Evolutionary conservation across 495 filamentous ascomycete species (phyloP), one percentile per base, ranked within the genome.

Genomic region (Barbatosphaeria neglecta): DNA sequence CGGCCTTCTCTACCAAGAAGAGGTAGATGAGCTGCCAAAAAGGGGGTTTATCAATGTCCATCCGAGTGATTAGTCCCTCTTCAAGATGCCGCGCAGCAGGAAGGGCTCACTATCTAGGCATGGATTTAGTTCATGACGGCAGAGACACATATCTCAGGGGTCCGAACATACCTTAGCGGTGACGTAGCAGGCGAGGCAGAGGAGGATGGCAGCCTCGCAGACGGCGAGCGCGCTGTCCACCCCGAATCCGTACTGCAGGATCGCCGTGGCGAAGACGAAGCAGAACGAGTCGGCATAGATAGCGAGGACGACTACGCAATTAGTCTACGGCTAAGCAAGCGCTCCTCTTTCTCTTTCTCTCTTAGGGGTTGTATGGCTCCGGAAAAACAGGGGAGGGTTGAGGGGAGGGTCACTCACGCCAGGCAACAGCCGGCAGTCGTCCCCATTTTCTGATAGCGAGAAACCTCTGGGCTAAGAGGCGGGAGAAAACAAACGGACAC

Each of bases 1-100:
- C 74, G 24, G 64, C 69, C 55, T 74, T 75, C 52, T 76, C 74
- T 0, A 73, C 71, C 18, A 75, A 53, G 45, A 76, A 76, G 28
- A 67, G 50, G 56, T 78, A 78, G 23, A 76, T 70, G 24, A 76
- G 52, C 71, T 74, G 40, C 4, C 25, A 15, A 23, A 37, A n/a
- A 4, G 13, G 6, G 18, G 15, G 11, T 37, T 6, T n/a, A 37
- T 13, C 5, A 16, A 11, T 37, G 33, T 5, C 33, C 15, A n/a
- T n/a, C n/a, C n/a, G n/a, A n/a, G n/a, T n/a, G n/a, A n/a, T n/a
- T n/a, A n/a, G n/a, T n/a, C n/a, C n/a, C n/a, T n/a, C n/a, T n/a
- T n/a, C 33, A 3, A 16, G 15, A 16, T 16, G 5, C 15, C 15
- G 6, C 4, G 33, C 4, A 11, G 6, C 33, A 37, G 33, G 11